phyloP scores from a whole-genome alignment of 2,329 filamentous ascomycete species.

The Tolypocladium album region DNA sequence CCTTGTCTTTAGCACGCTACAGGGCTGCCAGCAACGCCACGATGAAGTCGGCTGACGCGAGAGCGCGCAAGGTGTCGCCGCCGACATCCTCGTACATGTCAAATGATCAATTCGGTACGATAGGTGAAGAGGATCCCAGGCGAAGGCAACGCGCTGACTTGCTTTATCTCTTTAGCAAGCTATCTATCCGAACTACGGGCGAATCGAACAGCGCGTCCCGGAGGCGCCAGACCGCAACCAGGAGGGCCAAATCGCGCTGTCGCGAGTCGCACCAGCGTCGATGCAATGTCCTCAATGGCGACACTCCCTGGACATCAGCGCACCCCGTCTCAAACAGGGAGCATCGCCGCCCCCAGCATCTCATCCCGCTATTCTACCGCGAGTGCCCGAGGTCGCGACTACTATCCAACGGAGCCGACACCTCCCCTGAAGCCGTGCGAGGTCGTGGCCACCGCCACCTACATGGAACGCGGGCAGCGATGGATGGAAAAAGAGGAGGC shows the following conservation, averaged over 20 bases:
- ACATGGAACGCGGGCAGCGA: conserved; percentile 62
- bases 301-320: conserved; percentile 13
- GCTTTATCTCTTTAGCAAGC: conserved; percentile 35
- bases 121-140: neutral
- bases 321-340: conserved; percentile 22
- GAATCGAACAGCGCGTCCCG: conserved; percentile 56
- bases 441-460: conserved; percentile 54
- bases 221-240: conserved; percentile 57
- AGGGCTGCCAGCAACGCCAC: conserved; percentile 7
- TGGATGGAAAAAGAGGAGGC: conserved; percentile 79
- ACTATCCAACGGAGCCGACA: conserved; percentile 33
- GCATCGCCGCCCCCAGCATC: conserved; percentile 31
- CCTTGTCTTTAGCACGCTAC: neutral
- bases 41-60: conserved; percentile 21
- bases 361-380: conserved; percentile 39
- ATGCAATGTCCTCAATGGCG: conserved; percentile 14
- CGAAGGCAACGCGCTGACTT: neutral
- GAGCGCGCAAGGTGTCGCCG: conserved; percentile 44
- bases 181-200: conserved; percentile 63
- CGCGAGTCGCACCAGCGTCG: conserved; percentile 13
- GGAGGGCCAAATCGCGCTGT: conserved; percentile 18
- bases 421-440: conserved; percentile 44
- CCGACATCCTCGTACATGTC: conserved; percentile 55
- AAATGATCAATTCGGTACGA: conserved; percentile 54
- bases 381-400: conserved; percentile 36